These are phyloP conservation scores for Cyberlindnera mrakii DNA, from an alignment of 805 yeast species.

Conservation along the genomic window DNA sequence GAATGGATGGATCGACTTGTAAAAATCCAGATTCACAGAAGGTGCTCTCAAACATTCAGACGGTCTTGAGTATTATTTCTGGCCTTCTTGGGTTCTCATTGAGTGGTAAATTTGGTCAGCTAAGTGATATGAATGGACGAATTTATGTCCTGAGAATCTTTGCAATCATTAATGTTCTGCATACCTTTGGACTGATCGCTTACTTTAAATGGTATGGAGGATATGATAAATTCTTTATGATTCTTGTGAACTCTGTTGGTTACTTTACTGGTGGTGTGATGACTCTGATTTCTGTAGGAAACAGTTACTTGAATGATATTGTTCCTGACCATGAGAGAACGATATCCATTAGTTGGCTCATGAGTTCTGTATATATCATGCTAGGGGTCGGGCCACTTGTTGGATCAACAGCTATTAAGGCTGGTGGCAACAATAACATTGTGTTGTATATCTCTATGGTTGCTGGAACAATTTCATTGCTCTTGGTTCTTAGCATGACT, in stretches of 20 bases:
- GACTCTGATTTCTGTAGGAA: slow-evolving; percentile 21
- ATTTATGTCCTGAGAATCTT: slow-evolving; percentile 17
- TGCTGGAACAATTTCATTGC: slow-evolving; percentile 6
- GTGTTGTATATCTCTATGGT: slow-evolving; percentile 5
- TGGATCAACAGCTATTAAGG: slow-evolving; percentile 16
- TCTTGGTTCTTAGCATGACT: slow-evolving; percentile 2
- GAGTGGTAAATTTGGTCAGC: slow-evolving; percentile 21
- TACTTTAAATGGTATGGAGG: slow-evolving; percentile 8
- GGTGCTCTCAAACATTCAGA: slow-evolving; percentile 14
- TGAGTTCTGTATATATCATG: slow-evolving; percentile 19
- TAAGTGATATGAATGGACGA: slow-evolving; percentile 20
- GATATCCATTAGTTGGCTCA: slow-evolving; percentile 14
- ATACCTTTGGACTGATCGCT: slow-evolving; percentile 8
- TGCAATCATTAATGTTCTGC: slow-evolving; percentile 11
- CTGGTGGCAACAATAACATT: slow-evolving; percentile 4
- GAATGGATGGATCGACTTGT: neutral
- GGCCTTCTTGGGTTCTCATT: slow-evolving; percentile 17
- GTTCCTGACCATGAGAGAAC: slow-evolving; percentile 12
- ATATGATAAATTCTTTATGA: slow-evolving; percentile 7
- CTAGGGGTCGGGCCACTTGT: slow-evolving; percentile 21
- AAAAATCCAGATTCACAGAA: slow-evolving; percentile 9
- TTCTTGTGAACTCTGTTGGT: slow-evolving; percentile 10
- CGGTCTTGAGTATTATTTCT: slow-evolving; percentile 13
- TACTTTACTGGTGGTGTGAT: slow-evolving; percentile 19
- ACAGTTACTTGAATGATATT: slow-evolving; percentile 20